phyloP scores from a whole-genome alignment of 2,329 filamentous ascomycete genomes.

The Cercospora sp. region DNA sequence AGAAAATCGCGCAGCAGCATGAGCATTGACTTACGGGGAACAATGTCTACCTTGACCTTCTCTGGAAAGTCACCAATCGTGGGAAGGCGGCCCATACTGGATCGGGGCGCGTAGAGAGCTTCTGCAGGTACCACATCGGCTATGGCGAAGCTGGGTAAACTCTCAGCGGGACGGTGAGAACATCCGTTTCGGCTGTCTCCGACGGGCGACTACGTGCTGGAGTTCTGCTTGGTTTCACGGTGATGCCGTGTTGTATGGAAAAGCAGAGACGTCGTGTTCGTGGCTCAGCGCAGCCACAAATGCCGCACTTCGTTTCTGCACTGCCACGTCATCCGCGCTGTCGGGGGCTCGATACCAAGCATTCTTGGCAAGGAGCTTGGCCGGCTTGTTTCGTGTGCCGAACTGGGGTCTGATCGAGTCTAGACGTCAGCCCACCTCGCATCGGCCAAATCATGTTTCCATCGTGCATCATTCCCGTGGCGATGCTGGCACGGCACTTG shows the following conservation, averaged over 20 bases:
- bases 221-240: neutral
- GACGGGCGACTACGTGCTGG: no score
- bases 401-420: neutral
- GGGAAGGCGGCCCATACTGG: conserved; percentile 45
- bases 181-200: neutral
- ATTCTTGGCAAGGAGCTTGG: conserved; percentile 11
- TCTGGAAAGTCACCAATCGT: conserved; percentile 46
- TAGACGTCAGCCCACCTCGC: conserved; percentile 5
- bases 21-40: conserved; percentile 45
- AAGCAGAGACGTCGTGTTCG: neutral
- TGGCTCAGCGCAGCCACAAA: neutral
- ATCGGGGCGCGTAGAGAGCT: conserved; percentile 6
- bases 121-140: conserved; percentile 17
- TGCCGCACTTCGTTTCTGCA: neutral
- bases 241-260: neutral
- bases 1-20: neutral
- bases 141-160: neutral
- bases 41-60: conserved; percentile 45
- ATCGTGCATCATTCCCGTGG: neutral
- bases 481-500: conserved; percentile 12
- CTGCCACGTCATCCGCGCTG: neutral
- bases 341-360: neutral
- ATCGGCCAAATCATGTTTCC: conserved; percentile 1
- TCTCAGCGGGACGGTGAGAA: conserved; percentile 4
- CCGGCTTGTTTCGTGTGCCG: neutral